Evolutionary conservation across 306 rosid species (phyloP).

Genomic region (Notholithocarpus densiflorus): DNA sequence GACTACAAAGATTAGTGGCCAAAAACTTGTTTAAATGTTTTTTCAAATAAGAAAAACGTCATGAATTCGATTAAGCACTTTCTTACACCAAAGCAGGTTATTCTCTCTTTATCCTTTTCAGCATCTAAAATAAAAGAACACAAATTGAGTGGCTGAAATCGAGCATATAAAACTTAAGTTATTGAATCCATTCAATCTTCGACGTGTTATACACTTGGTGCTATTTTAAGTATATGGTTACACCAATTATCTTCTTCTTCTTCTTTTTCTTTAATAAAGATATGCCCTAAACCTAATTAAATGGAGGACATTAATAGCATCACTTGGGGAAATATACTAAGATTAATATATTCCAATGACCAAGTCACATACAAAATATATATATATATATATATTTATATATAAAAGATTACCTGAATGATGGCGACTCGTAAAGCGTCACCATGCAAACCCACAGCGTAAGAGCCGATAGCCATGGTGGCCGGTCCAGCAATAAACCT

Average conservation of each 20-base stretch:
- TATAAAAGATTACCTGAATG: conserved; percentile 52
- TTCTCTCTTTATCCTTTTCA: neutral
- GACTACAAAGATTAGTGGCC: too few relatives aligned
- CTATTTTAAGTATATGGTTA: too few relatives aligned
- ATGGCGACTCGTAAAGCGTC: conserved; percentile 78
- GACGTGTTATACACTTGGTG: neutral
- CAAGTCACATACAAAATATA: neutral
- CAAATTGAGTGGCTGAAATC: neutral
- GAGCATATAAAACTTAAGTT: neutral
- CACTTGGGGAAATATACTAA: neutral
- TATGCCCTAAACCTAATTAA: too few relatives aligned
- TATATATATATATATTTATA: too few relatives aligned
- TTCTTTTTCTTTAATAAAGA: too few relatives aligned
- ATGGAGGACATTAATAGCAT: too few relatives aligned
- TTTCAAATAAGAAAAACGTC: too few relatives aligned
- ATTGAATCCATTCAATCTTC: neutral
- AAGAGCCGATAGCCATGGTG: conserved; percentile 79
- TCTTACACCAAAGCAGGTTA: neutral
- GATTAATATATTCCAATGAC: neutral
- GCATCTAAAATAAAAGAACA: neutral
- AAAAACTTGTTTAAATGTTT: too few relatives aligned
- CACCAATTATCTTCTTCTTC: too few relatives aligned
- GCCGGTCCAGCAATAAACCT: conserved; percentile 95
- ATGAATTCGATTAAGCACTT: neutral
- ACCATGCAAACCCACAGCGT: conserved; percentile 75